A percentile compares a stretch with the other conserved stretches of the same genome.
These are phyloP conservation scores for Talaromyces sp. DNA, from an alignment of 2,329 filamentous ascomycete species.

Conservation along the genomic window DNA sequence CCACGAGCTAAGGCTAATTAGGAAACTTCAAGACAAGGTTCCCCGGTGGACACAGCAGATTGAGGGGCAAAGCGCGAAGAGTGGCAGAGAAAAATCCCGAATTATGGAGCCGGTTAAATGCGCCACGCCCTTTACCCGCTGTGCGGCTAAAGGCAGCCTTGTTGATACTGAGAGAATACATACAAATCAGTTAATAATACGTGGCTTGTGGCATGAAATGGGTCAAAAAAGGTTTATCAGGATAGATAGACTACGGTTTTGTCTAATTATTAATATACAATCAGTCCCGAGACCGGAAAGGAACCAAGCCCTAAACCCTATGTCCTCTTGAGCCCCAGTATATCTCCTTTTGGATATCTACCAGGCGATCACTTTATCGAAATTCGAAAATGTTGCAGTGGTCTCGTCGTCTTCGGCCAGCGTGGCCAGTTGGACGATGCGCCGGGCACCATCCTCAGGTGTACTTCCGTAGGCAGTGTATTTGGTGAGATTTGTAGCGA, in stretches of 20 bases:
- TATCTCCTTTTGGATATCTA: not conserved
- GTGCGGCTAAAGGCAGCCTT: not conserved
- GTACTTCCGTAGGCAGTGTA: not conserved
- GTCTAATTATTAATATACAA: too few relatives aligned
- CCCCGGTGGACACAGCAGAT: not conserved
- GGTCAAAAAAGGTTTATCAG: too few relatives aligned
- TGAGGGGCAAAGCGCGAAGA: not conserved
- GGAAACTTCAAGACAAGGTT: not conserved
- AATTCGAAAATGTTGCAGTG: conserved; percentile 7
- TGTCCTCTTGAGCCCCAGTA: not conserved
- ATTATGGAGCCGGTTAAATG: not conserved
- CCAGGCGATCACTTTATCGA: conserved; percentile 1
- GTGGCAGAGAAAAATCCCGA: not conserved
- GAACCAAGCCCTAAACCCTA: not conserved
- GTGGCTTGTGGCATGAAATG: not conserved
- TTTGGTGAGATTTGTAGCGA: conserved; percentile 2
- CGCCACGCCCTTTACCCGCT: not conserved
- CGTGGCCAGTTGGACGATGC: conserved; percentile 7
- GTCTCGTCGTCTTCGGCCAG: conserved; percentile 8
- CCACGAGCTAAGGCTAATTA: conserved; percentile 5
- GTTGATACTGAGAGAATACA: not conserved
- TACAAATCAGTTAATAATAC: not conserved
- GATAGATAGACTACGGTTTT: too few relatives aligned
- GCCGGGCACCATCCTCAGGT: conserved; percentile 5
- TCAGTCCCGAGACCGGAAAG: not conserved